A percentile compares a stretch with the other conserved stretches of the same genome.
Evolutionary conservation across 2,329 filamentous ascomycete species (phyloP).

Genomic region (Westerdykella aurantiaca): DNA sequence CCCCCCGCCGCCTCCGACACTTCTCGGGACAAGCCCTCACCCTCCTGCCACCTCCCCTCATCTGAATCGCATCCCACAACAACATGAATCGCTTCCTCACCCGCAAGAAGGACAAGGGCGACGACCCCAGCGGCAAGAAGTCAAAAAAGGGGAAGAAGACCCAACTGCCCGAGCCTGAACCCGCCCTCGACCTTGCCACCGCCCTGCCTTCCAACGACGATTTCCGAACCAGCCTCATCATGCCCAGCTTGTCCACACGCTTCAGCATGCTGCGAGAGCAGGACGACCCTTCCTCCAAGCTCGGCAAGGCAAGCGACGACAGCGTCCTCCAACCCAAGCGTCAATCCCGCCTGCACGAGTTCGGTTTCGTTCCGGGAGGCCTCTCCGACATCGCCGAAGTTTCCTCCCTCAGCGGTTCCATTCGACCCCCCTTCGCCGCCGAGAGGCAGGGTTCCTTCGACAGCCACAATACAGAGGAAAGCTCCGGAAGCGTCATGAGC

Average conservation of each 20-base stretch:
- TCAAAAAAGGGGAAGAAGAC: constrained; percentile 49
- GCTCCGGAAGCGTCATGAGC: constrained; percentile 74
- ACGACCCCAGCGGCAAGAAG: constrained; percentile 39
- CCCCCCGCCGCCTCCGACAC: constrained; percentile 8
- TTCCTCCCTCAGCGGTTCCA: constrained; percentile 58
- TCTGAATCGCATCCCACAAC: constrained; percentile 10
- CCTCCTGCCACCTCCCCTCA: constrained; percentile 6
- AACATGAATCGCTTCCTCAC: constrained; percentile 72
- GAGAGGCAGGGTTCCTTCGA: constrained; percentile 61
- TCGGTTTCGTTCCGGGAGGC: constrained; percentile 54
- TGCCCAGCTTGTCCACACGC: constrained; percentile 88
- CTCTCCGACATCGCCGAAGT: constrained; percentile 87
- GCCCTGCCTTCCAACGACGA: constrained; percentile 79
- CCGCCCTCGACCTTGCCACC: constrained; percentile 64
- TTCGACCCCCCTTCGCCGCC: constrained; percentile 55
- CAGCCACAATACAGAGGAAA: constrained; percentile 59
- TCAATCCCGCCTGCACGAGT: constrained; percentile 70
- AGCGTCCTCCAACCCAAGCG: constrained; percentile 81
- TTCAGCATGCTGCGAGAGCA: constrained; percentile 97
- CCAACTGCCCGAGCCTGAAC: constrained; percentile 48
- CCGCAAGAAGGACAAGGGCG: constrained; percentile 63
- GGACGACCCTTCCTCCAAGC: constrained; percentile 79
- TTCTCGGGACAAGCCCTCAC: constrained; percentile 10
- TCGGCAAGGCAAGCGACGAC: constrained; percentile 93
- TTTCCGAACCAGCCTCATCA: constrained; percentile 90